Base-by-base conservation (phyloP, 208 protist species). In the Trypanosoma theileri region DNA sequence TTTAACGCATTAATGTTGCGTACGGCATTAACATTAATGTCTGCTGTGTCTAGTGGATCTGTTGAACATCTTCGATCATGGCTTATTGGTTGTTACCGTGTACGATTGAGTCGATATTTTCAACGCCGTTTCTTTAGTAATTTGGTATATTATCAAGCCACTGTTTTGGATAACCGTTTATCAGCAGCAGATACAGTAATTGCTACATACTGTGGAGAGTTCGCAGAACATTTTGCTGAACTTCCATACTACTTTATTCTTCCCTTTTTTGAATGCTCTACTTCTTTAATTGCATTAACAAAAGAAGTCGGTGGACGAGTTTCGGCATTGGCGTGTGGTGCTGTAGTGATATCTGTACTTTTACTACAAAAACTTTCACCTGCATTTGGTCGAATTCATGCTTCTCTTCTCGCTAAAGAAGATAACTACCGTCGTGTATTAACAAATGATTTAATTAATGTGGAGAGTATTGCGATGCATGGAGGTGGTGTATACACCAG, bases 211-310 rank as follows among this genome's bases (percentile, higher is more conserved):
- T 95, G 87, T 66, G 87, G 79, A 12, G 87, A 95, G 65, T 95
- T 95, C 68, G 90, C 90, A 2, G 90, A 95, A 70, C 90, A 95
- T 75, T 93, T 95, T 64, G 87, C 87, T 0, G 87, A 95, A 72
- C 82, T 95, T 28, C 90, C 90, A 9, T 95, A 95, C 60, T 95
- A 95, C 72, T 95, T 95, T 60, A 48, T 93, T 2, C 73, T 95
- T 22, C 90, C 90, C 0, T 74, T 77, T 0, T 61, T 93, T 28
- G 90, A 86, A 62, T 87, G 78, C 58, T 41, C 78, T 1, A 88
- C 77, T 19, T 89, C 87, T 12, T 76, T 81, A 46, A 66, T 69
- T 46, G 87, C 85, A 17, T 77, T 95, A 3, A 75, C 88, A n/a
- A 71, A 81, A 62, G 72, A 90, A 57, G 69, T 88, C 19, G 90